Base-by-base conservation (phyloP, 73 alveolate species). In the Paramecium octaurelia region DNA sequence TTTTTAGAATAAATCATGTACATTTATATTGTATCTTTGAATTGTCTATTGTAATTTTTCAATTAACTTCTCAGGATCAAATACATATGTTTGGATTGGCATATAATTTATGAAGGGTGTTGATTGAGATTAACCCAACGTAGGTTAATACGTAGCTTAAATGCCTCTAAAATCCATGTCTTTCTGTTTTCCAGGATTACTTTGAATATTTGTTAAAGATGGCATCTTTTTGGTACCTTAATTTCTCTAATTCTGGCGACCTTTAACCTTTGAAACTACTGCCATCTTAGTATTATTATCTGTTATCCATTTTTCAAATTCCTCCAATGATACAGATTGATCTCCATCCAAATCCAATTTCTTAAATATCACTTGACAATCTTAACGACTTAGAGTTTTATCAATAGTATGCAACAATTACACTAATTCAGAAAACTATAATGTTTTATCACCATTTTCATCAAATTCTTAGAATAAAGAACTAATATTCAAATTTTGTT, bases 301-400 rank as follows among this genome's bases (percentile, higher is more conserved):
- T 31, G 94, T 70, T 8, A 89, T 46, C 94, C 94, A 89, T 83
- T 89, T 89, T 40, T 88, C 88, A 89, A 89, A 89, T 46, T 89
- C 94, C n/a, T 89, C 94, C 14, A 70, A 89, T 27, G 92, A 70
- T 34, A 89, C 75, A 10, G 94, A 29, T 44, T 89, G 16, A 83
- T 89, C 91, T 31, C 75, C 76, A 89, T 89, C 94, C 14, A 70
- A 58, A 50, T 89, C 94, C n/a, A 89, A 50, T 89, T 89, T 71
- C 57, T 89, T 71, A 83, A 89, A 89, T 31, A 89, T 89, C 6
- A 70, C 35, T 71, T 89, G 27, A 11, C 80, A 59, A 59, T 89
- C 94, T 9, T 77, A 89, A 42, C 85, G 44, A 31, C 70, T 44
- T 21, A 89, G 36, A 14, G 46, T 24, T 70, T 21, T 24, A 89